Base-by-base conservation (phyloP, 805 yeast species). In the Candida sphagnicola region DNA sequence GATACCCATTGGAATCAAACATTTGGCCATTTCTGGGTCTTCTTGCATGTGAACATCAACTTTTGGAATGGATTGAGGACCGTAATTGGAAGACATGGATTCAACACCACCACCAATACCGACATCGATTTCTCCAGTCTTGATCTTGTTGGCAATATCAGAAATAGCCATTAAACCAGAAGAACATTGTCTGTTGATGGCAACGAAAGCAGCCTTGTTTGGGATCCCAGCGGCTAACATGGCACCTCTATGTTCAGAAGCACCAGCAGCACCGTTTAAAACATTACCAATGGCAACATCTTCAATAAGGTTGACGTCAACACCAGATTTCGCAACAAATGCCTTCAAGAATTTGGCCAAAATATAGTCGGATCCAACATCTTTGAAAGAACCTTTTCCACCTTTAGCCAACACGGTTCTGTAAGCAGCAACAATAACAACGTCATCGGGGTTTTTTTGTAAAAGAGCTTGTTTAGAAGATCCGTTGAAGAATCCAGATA, bases 51-150 rank as follows among this genome's bases (percentile, higher is more conserved):
- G 62, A 11, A 47, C 34, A 48, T 62, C 67, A 24, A 66, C 52
- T 54, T 62, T 60, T 38, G 88, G 83, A 42, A 82, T 66, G 29
- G 91, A 78, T 49, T 76, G 75, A 17, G 93, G 85, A n/a, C 93
- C 93, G 61, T 85, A 89, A 67, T 82, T 82, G 46, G 74, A 69
- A n/a, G 95, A 75, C 98, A 91, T 91, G 50, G 95, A 82, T 68
- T 90, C 98, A 35, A 82, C 95, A 55, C 98, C 98, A 34, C 82
- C 82, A 16, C 93, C 98, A 39, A 91, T 69, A 40, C 98, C 98
- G 53, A 91, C 74, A 48, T 80, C 86, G 53, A 91, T 89, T 72
- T 90, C 96, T 30, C 97, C 97, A 42, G 77, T 67, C 51, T 72
- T 70, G 57, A 91, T 90, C 67, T 86, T 87, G 68, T 84, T 86